Percentiles rank a stretch among this genome's conserved stretches.
Conservation (phyloP, 73 alveolate species). For the Tetrahymena borealis region DNA sequence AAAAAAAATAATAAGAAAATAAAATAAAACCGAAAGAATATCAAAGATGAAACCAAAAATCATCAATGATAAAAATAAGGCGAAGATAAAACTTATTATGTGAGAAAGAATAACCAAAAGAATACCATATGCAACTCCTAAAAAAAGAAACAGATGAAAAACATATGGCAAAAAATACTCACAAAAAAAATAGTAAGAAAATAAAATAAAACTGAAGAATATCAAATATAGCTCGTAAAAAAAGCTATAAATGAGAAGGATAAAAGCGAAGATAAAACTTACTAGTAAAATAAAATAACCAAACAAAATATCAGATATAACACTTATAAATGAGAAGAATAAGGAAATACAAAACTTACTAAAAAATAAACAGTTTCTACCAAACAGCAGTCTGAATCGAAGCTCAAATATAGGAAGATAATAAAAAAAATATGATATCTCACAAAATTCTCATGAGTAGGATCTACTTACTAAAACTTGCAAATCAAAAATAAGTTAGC, state of each 20-base stretch:
- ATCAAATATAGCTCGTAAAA: background rate
- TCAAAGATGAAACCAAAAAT: background rate
- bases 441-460: background rate
- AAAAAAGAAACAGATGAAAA: background rate
- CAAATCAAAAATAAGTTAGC: background rate
- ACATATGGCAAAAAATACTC: background rate
- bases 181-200: background rate
- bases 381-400: conserved; percentile 3
- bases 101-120: background rate
- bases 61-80: background rate
- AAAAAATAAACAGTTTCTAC: background rate
- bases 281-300: background rate
- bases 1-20: background rate
- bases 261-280: background rate
- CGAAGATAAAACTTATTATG: background rate
- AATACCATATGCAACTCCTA: background rate
- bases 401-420: background rate
- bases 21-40: background rate
- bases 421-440: background rate
- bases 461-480: background rate
- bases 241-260: background rate
- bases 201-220: background rate
- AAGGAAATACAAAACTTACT: background rate
- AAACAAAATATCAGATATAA: background rate
- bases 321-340: background rate